Evolutionary conservation across 2,329 filamentous ascomycete genomes (phyloP).

Genomic region (Sordariomycetes sp.): DNA sequence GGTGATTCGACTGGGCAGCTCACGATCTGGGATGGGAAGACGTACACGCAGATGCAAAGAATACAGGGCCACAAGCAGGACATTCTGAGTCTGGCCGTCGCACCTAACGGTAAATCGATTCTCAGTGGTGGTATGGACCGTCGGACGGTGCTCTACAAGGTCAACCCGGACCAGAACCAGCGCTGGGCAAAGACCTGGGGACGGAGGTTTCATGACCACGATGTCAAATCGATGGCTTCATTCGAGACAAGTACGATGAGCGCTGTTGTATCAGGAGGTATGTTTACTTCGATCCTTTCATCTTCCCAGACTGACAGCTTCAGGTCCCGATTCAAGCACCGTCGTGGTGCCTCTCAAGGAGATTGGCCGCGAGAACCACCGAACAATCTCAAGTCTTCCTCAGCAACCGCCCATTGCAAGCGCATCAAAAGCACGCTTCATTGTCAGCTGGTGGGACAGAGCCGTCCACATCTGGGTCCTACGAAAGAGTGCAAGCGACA

Average conservation of each 20-base stretch:
- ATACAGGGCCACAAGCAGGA: slow-evolving; percentile 85
- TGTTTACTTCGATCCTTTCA: slow-evolving; percentile 14
- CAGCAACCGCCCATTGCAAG: slow-evolving; percentile 67
- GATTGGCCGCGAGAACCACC: slow-evolving; percentile 74
- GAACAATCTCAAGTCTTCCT: slow-evolving; percentile 74
- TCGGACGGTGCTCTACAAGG: slow-evolving; percentile 74
- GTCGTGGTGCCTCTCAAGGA: slow-evolving; percentile 67
- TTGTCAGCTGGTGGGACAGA: slow-evolving; percentile 88
- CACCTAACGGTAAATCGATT: slow-evolving; percentile 70
- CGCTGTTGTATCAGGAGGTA: slow-evolving; percentile 85
- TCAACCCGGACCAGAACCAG: slow-evolving; percentile 46
- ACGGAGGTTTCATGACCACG: slow-evolving; percentile 80
- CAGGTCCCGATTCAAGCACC: slow-evolving; percentile 78
- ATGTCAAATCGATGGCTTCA: slow-evolving; percentile 88
- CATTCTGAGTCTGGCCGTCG: slow-evolving; percentile 78
- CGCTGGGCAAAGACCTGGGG: slow-evolving; percentile 85
- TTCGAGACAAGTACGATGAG: slow-evolving; percentile 81
- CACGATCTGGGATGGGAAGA: slow-evolving; percentile 88
- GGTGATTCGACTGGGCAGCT: slow-evolving; percentile 93
- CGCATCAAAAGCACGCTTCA: slow-evolving; percentile 61
- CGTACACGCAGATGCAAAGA: slow-evolving; percentile 78
- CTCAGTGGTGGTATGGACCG: slow-evolving; percentile 90
- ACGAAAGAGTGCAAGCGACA: slow-evolving; percentile 32
- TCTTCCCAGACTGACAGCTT: background rate
- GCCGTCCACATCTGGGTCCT: slow-evolving; percentile 76